Conservation (phyloP, 1,284 basidiomycete species). For the Veloboletus limbatus region DNA sequence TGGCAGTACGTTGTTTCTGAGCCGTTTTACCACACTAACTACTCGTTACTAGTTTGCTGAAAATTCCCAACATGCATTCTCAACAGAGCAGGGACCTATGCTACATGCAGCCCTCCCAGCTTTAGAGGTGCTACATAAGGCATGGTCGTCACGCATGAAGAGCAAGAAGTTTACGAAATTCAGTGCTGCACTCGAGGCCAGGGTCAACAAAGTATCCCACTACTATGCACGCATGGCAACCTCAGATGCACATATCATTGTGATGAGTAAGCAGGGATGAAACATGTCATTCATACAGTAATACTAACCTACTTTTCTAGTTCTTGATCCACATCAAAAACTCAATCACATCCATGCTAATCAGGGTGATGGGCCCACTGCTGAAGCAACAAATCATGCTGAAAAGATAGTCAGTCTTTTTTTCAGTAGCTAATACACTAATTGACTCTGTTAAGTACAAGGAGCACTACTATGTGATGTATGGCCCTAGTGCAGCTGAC, state of each 20-base stretch:
- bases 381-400: neutral
- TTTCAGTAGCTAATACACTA: no score
- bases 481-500: no score
- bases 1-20: neutral
- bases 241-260: slow-evolving; percentile 15
- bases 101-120: no score
- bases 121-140: no score
- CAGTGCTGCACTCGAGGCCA: slow-evolving; percentile 19
- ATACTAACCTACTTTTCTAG: no score
- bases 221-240: slow-evolving; percentile 20
- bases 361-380: slow-evolving; percentile 16
- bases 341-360: slow-evolving; percentile 17
- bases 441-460: no score
- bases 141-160: no score
- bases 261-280: slow-evolving; percentile 24
- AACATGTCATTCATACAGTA: slow-evolving; percentile 23
- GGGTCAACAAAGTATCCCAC: slow-evolving; percentile 24
- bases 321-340: slow-evolving; percentile 16
- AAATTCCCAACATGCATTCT: slow-evolving; percentile 17
- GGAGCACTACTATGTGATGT: no score
- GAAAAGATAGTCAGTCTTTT: no score
- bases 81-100: no score
- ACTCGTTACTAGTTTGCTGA: slow-evolving; percentile 13
- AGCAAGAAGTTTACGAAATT: slow-evolving; percentile 23
- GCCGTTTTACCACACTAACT: neutral